These are phyloP conservation scores for Cenchrus purpureus DNA, from an alignment of 176 grass and related monocot species.

Conservation along the genomic window DNA sequence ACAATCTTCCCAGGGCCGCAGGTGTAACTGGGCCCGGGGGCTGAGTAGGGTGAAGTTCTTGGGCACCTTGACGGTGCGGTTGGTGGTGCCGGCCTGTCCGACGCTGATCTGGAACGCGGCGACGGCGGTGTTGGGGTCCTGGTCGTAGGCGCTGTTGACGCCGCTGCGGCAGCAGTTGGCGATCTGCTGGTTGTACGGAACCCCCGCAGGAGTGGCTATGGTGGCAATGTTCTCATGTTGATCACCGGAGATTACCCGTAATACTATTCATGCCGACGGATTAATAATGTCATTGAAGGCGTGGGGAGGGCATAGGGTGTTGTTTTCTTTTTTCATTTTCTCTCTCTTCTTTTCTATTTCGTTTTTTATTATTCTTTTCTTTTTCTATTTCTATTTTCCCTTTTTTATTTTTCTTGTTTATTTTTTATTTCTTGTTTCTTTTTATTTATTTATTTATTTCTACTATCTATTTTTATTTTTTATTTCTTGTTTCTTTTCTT, in stretches of 20 bases:
- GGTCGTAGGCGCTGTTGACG: slow-evolving; percentile 63
- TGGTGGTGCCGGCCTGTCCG: slow-evolving; percentile 79
- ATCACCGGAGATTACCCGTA: slow-evolving; percentile 32
- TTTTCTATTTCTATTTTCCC: too few species aligned
- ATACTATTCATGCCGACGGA: too few species aligned
- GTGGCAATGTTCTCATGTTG: slow-evolving; percentile 16
- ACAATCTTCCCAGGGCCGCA: slow-evolving; percentile 79
- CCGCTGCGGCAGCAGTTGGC: slow-evolving; percentile 93
- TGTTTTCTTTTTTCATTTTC: too few species aligned
- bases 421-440: too few species aligned
- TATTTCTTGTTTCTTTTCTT: too few species aligned
- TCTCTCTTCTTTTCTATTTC: too few species aligned
- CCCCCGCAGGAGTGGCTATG: slow-evolving; percentile 55
- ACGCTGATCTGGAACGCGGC: slow-evolving; percentile 88
- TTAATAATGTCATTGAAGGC: too few species aligned
- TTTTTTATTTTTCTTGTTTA: too few species aligned
- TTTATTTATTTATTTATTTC: too few species aligned
- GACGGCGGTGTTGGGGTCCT: slow-evolving; percentile 57
- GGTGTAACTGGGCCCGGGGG: slow-evolving; percentile 75
- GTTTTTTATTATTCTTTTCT: too few species aligned
- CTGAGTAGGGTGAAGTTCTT: slow-evolving; percentile 90
- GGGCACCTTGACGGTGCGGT: slow-evolving; percentile 90
- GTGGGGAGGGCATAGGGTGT: too few species aligned
- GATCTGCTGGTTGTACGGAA: slow-evolving; percentile 96
- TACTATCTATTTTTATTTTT: too few species aligned